These are phyloP conservation scores for Porcisia hertigi DNA, from an alignment of 208 protist genomes.

Conservation along the genomic window DNA sequence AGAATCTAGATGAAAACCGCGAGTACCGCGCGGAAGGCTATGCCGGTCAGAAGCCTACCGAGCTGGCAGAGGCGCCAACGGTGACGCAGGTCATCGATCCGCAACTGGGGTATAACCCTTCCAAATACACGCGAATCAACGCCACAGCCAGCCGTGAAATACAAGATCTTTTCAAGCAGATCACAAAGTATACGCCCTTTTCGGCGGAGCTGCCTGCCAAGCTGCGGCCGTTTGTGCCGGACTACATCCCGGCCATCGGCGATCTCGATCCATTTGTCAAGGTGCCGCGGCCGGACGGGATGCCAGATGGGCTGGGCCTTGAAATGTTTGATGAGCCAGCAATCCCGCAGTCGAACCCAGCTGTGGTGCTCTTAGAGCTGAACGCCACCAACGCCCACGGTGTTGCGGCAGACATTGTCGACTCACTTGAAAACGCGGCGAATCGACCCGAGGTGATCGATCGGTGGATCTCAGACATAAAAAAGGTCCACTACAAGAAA, in stretches of 20 bases:
- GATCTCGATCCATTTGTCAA: constrained; percentile 98
- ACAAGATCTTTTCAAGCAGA: constrained; percentile 97
- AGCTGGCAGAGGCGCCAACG: constrained; percentile 36
- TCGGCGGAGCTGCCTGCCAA: constrained; percentile 94
- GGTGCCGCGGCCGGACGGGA: constrained; percentile 93
- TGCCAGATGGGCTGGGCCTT: constrained; percentile 90
- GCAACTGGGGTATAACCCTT: constrained; percentile 78
- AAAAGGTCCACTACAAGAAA: constrained; percentile 96
- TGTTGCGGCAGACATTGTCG: constrained; percentile 77
- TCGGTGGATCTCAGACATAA: constrained; percentile 95
- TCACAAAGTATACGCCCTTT: constrained; percentile 94
- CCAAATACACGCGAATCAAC: constrained; percentile 86
- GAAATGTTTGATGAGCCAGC: constrained; percentile 97
- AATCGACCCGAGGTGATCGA: constrained; percentile 95
- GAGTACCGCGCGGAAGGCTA: constrained; percentile 49
- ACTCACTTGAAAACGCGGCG: constrained; percentile 94
- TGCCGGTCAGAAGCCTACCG: constrained; percentile 65
- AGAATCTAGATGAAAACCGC: constrained; percentile 32
- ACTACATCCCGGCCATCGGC: constrained; percentile 97
- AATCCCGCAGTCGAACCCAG: constrained; percentile 95
- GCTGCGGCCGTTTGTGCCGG: constrained; percentile 97
- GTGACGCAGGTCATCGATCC: constrained; percentile 1
- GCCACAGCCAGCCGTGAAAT: constrained; percentile 90
- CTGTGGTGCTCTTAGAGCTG: constrained; percentile 90
- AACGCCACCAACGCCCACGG: constrained; percentile 82